Evolutionary conservation across 768 basidiomycete species (phyloP).

Genomic region (Neoboletus brunneissimus): DNA sequence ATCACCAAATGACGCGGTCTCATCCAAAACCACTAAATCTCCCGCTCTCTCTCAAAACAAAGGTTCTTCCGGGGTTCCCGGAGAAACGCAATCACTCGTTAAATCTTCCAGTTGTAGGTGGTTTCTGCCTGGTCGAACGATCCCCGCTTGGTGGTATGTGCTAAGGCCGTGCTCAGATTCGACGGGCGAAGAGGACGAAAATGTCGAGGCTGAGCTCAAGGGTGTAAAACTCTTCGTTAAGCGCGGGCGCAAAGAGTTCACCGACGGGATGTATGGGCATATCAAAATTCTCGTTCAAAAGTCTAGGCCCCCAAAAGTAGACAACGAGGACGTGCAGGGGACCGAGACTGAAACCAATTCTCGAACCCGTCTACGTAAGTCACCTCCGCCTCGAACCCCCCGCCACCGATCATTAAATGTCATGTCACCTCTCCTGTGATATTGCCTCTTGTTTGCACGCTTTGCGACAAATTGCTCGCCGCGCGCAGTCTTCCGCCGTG

Average conservation of each 20-base stretch:
- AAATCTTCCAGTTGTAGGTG: slow-evolving; percentile 22
- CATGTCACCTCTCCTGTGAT: not conserved
- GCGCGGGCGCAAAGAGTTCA: slow-evolving; percentile 46
- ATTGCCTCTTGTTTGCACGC: not conserved
- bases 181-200: slow-evolving; percentile 69
- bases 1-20: slow-evolving; percentile 21
- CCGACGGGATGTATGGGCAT: slow-evolving; percentile 58
- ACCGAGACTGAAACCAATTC: slow-evolving; percentile 8
- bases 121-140: not conserved
- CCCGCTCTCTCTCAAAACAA: not conserved
- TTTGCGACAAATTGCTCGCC: not conserved
- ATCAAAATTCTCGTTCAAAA: slow-evolving; percentile 52
- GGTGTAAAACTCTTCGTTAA: slow-evolving; percentile 53
- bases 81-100: not conserved
- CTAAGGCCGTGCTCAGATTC: slow-evolving; percentile 21
- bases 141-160: not conserved
- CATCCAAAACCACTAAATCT: not conserved
- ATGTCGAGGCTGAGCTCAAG: slow-evolving; percentile 53
- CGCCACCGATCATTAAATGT: slow-evolving; percentile 20
- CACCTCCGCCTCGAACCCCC: slow-evolving; percentile 18
- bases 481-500: slow-evolving; percentile 61
- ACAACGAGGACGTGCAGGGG: not conserved
- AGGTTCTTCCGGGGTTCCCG: not conserved
- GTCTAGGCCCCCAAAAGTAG: not conserved
- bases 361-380: slow-evolving; percentile 35